Conservation (phyloP, 2,329 filamentous ascomycete genomes). For the Metarhizium anisopliae region DNA sequence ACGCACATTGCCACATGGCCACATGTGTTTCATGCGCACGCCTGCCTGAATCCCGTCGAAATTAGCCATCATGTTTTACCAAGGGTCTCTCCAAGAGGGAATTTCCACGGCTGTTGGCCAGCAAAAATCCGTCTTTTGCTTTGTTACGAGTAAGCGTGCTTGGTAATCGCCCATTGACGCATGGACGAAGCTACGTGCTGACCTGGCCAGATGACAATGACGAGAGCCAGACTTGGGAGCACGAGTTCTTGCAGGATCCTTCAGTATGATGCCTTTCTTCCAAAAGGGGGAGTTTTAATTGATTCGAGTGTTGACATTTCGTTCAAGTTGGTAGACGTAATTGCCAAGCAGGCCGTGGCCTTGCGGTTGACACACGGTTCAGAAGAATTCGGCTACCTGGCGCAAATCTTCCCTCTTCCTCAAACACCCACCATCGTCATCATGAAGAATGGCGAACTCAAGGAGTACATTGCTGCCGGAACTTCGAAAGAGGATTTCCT, state of each 20-base stretch:
- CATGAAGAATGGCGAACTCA: conserved; percentile 69
- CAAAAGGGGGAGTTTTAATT: not conserved
- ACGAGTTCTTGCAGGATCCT: conserved; percentile 52
- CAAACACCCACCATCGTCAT: conserved; percentile 71
- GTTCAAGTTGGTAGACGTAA: conserved; percentile 41
- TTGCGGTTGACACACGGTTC: conserved; percentile 65
- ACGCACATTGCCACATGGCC: not conserved
- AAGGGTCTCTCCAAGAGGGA: conserved; percentile 71
- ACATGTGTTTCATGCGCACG: not conserved
- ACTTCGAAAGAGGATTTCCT: conserved; percentile 58
- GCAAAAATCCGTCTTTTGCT: conserved; percentile 73
- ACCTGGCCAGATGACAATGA: conserved; percentile 51
- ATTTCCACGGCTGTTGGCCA: conserved; percentile 68
- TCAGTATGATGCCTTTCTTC: conserved; percentile 32
- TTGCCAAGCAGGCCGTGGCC: conserved; percentile 56
- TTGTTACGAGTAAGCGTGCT: conserved; percentile 58
- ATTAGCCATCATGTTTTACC: conserved; percentile 61
- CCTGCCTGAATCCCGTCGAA: not conserved
- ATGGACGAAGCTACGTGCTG: conserved; percentile 3
- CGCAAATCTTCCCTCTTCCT: conserved; percentile 73
- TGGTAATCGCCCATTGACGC: not conserved
- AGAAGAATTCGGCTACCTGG: conserved; percentile 71
- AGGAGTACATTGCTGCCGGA: conserved; percentile 64
- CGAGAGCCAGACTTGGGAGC: conserved; percentile 65
- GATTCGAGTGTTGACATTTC: conserved; percentile 3